Evolutionary conservation across 2,329 filamentous ascomycete species (phyloP).

Genomic region (Parasarocladium wereldwijsianum): DNA sequence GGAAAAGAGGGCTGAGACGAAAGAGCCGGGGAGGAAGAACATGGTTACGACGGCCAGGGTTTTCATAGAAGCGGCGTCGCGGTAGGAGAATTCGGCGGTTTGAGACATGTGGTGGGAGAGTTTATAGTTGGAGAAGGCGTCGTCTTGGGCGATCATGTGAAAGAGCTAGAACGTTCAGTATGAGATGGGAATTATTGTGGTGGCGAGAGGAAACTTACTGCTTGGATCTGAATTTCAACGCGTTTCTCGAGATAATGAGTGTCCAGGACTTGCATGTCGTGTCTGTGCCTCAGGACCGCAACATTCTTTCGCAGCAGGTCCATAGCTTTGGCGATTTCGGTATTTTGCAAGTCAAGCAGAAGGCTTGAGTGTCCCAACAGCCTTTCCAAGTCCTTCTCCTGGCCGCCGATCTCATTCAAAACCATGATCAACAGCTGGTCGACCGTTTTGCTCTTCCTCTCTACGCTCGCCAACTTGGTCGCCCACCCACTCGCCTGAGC

Average conservation of each 20-base stretch:
- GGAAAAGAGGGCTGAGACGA: constrained; percentile 26
- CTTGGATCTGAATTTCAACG: constrained; percentile 23
- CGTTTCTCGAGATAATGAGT: constrained; percentile 20
- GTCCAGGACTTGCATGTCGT: constrained; percentile 21
- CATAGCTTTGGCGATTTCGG: constrained; percentile 7
- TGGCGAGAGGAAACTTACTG: constrained; percentile 12
- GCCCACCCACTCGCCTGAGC: constrained; percentile 19
- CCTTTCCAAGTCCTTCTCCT: constrained; percentile 3
- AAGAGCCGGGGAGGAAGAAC: constrained; percentile 27
- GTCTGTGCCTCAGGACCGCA: constrained; percentile 15
- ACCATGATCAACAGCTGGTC: constrained; percentile 20
- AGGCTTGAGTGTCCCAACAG: constrained; percentile 2
- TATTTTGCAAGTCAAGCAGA: too few species aligned
- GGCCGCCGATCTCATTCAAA: background rate
- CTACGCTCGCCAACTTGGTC: constrained; percentile 21
- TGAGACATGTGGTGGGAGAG: constrained; percentile 10
- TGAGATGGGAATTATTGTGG: background rate
- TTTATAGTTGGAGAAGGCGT: constrained; percentile 18
- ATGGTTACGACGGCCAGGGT: constrained; percentile 26
- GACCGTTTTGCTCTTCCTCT: constrained; percentile 20
- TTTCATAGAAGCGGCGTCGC: constrained; percentile 28
- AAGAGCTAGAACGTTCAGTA: constrained; percentile 14
- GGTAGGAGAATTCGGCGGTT: constrained; percentile 10
- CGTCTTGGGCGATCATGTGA: constrained; percentile 22
- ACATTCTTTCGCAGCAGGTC: constrained; percentile 14